These are phyloP conservation scores for Colletotrichum sansevieriae DNA, from an alignment of 2,329 filamentous ascomycete genomes.

Conservation along the genomic window DNA sequence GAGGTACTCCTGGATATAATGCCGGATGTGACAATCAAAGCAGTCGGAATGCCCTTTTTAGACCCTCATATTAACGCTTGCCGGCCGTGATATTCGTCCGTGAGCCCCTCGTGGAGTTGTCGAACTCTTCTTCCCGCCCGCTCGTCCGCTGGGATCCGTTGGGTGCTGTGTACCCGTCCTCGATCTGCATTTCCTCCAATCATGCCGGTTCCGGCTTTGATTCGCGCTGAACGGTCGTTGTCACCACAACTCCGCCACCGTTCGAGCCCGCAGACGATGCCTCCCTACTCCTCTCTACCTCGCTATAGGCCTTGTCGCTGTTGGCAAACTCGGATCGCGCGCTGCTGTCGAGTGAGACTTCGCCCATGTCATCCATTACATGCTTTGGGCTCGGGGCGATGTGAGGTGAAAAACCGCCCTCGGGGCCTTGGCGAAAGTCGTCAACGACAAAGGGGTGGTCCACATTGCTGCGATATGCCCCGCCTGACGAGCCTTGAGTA, in stretches of 20 bases:
- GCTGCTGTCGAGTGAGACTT: constrained; percentile 42
- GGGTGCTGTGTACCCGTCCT: constrained; percentile 24
- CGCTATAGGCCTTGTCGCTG: constrained; percentile 28
- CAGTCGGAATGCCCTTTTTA: neutral
- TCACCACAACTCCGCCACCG: constrained; percentile 50
- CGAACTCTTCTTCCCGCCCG: neutral
- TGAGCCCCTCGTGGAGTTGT: neutral
- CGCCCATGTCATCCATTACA: constrained; percentile 44
- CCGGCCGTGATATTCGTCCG: constrained; percentile 27
- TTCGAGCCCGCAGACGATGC: neutral
- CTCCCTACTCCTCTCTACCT: constrained; percentile 1
- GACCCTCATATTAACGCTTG: constrained; percentile 12
- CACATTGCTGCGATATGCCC: constrained; percentile 17
- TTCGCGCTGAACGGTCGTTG: constrained; percentile 54
- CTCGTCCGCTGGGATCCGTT: constrained; percentile 4
- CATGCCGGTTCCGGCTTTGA: constrained; percentile 44
- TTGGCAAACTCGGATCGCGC: constrained; percentile 6
- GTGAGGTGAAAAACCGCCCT: constrained; percentile 28
- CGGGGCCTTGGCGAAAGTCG: constrained; percentile 15
- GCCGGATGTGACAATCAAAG: constrained; percentile 16
- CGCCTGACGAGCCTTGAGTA: constrained; percentile 23
- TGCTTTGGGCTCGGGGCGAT: constrained; percentile 44
- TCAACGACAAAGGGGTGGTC: constrained; percentile 12
- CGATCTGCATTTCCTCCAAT: constrained; percentile 25
- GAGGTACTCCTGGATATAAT: constrained; percentile 5